Conservation (phyloP, 140 eudicot genomes). For the Anethum foeniculum region DNA sequence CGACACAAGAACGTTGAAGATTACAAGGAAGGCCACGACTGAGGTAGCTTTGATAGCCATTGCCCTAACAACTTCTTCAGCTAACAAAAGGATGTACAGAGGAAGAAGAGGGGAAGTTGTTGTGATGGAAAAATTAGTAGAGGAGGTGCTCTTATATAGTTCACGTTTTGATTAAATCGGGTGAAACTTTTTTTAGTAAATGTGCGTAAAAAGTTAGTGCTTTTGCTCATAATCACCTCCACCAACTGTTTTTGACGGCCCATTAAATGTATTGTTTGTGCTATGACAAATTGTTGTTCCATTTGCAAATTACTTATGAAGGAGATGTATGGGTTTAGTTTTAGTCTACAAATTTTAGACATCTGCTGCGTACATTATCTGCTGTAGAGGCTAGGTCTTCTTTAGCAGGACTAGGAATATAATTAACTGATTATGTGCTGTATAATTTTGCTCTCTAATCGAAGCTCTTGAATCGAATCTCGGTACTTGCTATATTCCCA, state of each 20-base stretch:
- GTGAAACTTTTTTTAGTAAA: not conserved
- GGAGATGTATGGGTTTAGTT: not conserved
- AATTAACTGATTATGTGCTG: too few species aligned
- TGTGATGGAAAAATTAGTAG: not conserved
- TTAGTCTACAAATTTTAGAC: not conserved
- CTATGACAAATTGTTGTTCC: not conserved
- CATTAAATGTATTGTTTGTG: not conserved
- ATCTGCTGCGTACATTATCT: not conserved
- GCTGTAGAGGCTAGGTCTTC: not conserved
- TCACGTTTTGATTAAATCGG: not conserved
- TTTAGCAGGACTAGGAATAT: not conserved
- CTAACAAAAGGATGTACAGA: too few species aligned
- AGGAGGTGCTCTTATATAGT: not conserved
- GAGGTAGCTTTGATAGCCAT: not conserved
- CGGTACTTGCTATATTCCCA: not conserved
- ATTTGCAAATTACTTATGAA: not conserved
- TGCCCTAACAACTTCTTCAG: not conserved
- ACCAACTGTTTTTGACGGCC: slow-evolving; percentile 19
- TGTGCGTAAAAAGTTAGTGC: not conserved
- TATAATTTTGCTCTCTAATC: not conserved
- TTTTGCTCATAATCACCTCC: not conserved
- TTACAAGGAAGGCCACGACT: not conserved
- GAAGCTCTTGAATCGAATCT: not conserved
- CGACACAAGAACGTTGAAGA: not conserved
- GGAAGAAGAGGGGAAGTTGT: not conserved